phyloP scores from a whole-genome alignment of 306 rosid genomes.

The Pyrus pyrifolia region DNA sequence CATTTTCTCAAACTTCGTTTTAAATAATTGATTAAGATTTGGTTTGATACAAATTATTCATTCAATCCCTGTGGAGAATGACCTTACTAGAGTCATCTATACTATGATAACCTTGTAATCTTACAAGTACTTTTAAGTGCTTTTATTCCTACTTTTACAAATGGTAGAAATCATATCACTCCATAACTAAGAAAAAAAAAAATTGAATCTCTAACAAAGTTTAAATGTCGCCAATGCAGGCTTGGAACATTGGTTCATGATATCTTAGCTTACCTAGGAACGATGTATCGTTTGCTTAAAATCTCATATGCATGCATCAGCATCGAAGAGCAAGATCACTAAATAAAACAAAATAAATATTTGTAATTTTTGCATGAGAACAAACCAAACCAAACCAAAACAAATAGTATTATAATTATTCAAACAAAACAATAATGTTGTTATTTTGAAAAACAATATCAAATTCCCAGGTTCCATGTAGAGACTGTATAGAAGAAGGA shows the following conservation, averaged over 20 bases:
- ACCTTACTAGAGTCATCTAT: too few relatives aligned
- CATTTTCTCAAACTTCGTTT: too few relatives aligned
- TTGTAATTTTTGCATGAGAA: background rate
- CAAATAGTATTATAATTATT: background rate
- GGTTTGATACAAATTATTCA: too few relatives aligned
- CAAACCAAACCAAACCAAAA: too few relatives aligned
- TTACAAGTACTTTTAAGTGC: too few relatives aligned
- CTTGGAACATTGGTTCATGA: background rate
- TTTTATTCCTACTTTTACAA: too few relatives aligned
- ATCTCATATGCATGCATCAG: background rate
- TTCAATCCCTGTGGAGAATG: too few relatives aligned
- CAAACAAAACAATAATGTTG: background rate
- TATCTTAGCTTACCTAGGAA: background rate
- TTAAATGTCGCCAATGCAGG: background rate
- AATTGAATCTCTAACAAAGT: background rate
- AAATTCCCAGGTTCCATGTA: slow-evolving; percentile 17
- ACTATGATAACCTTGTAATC: too few relatives aligned
- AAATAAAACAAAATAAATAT: background rate
- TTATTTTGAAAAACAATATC: slow-evolving; percentile 3
- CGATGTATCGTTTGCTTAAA: background rate
- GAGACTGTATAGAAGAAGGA: background rate
- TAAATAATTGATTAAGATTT: too few relatives aligned
- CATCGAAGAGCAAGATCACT: background rate
- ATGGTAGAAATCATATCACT: too few relatives aligned
- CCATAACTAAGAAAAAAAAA: background rate